Percentiles rank a stretch among this genome's conserved stretches.
Conservation (phyloP, 192 early-diverging fungal species). For the Coemansia nantahalensis region DNA sequence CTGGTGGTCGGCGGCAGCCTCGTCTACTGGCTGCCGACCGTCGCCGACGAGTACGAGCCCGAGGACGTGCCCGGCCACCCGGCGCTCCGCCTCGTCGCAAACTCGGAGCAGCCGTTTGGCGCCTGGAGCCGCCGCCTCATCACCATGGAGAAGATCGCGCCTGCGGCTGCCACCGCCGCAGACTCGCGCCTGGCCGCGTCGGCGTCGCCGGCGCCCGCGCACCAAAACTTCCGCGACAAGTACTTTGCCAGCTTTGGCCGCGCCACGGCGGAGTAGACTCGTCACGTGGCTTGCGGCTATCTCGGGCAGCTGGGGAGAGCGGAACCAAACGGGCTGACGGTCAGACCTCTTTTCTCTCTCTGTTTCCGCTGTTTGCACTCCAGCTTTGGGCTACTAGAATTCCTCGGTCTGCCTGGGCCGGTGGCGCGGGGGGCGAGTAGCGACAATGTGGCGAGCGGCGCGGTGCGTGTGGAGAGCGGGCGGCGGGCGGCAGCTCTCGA, state of each 20-base stretch:
- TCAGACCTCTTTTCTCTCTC: too few species aligned
- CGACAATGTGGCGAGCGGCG: background rate
- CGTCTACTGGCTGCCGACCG: slow-evolving; percentile 95
- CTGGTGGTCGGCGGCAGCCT: slow-evolving; percentile 80
- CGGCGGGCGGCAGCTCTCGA: too few species aligned
- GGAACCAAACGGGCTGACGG: too few species aligned
- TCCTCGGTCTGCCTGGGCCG: too few species aligned
- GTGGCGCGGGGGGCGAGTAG: background rate
- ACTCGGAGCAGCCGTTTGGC: slow-evolving; percentile 94
- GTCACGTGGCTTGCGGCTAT: too few species aligned
- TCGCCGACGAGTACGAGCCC: slow-evolving; percentile 78
- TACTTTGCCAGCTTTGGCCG: slow-evolving; percentile 46
- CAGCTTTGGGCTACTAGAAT: too few species aligned
- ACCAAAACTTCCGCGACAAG: slow-evolving; percentile 42
- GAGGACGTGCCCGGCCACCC: slow-evolving; percentile 84
- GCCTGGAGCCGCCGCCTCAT: slow-evolving; percentile 89
- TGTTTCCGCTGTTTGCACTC: too few species aligned
- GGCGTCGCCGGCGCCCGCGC: slow-evolving; percentile 38
- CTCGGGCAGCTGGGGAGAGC: too few species aligned
- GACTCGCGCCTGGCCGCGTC: too few species aligned
- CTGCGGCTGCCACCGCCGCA: background rate
- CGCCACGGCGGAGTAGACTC: too few species aligned
- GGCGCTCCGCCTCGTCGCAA: slow-evolving; percentile 74
- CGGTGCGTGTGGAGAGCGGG: too few species aligned
- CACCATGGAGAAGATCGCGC: slow-evolving; percentile 86